Percentiles rank a stretch among this genome's conserved stretches.
Conservation (phyloP, 78 protist species). For the Protostelium mycophagum region DNA sequence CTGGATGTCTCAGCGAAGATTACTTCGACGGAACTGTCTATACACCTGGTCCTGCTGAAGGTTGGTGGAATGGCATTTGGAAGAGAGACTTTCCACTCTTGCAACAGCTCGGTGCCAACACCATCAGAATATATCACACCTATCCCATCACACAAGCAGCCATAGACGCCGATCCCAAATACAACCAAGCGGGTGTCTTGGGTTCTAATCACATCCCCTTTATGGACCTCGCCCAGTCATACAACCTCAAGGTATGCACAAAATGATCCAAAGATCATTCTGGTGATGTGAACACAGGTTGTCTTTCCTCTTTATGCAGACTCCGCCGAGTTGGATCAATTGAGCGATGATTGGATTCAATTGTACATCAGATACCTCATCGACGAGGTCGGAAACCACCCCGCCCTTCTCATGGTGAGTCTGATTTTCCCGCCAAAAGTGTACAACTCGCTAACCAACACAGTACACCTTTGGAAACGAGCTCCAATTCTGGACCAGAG, state of each 20-base stretch:
- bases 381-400: background rate
- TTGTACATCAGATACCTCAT: background rate
- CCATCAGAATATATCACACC: background rate
- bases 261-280: no score
- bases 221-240: background rate
- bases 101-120: background rate
- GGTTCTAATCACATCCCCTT: background rate
- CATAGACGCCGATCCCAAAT: background rate
- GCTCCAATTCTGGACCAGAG: background rate
- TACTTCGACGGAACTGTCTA: background rate
- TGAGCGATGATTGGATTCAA: background rate
- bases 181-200: background rate
- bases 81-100: background rate
- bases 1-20: background rate
- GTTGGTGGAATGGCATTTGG: background rate
- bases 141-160: background rate
- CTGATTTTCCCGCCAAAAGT: no score
- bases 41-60: background rate
- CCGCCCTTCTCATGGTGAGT: background rate
- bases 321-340: background rate
- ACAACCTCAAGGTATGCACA: conserved; percentile 1
- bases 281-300: no score
- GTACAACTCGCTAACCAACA: no score
- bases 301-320: background rate
- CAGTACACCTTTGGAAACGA: background rate